Evolutionary conservation across 2,329 filamentous ascomycete genomes (phyloP), one percentile per base, ranked within the genome.

Genomic region (Emergomyces pasteurianus): DNA sequence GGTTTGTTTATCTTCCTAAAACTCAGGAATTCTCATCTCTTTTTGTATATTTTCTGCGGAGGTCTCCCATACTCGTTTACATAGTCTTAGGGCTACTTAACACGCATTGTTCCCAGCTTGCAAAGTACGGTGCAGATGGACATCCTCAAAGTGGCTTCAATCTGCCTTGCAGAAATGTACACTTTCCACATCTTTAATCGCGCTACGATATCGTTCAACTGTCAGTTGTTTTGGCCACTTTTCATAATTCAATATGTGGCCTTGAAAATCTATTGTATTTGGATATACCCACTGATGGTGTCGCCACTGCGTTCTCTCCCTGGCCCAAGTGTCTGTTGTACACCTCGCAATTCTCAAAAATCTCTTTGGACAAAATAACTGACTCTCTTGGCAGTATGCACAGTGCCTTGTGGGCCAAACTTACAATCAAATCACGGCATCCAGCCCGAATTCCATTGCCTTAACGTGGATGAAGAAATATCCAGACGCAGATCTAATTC

Each of bases 381-480:
- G 31, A 55, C 12, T 43, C 26, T n/a, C 26, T 21, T 18, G 12
- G 12, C n/a, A 31, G n/a, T 38, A 28, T 54, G n/a, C 46, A 53
- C 38, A n/a, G 34, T 26, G 31, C 21, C 43, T 46, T n/a, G 46
- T 60, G 46, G 49, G 58, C 21, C 58, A 60, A 38, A 60, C 58
- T n/a, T 42, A 54, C 23, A 54, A 34, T 23, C 58, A 60, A 42
- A 42, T 60, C 26, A 43, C 36, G 6, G 58, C 36, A 14, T 40
- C 28, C 14, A 55, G 47, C 16, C 58, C 58, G 23, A 53, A 46
- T 46, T 47, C 49, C 21, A 43, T 49, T 4, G 36, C 58, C 4
- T 38, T 60, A 12, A 21, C 42, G 23, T 60, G 58, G 58, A 60
- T 60, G 58, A 43, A 9, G 36, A 40, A 60, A 43, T 60, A 42